A percentile compares a stretch with the other conserved stretches of the same genome.
Conservation (phyloP, 2,329 filamentous ascomycete species). For the Fusarium avenaceum region DNA sequence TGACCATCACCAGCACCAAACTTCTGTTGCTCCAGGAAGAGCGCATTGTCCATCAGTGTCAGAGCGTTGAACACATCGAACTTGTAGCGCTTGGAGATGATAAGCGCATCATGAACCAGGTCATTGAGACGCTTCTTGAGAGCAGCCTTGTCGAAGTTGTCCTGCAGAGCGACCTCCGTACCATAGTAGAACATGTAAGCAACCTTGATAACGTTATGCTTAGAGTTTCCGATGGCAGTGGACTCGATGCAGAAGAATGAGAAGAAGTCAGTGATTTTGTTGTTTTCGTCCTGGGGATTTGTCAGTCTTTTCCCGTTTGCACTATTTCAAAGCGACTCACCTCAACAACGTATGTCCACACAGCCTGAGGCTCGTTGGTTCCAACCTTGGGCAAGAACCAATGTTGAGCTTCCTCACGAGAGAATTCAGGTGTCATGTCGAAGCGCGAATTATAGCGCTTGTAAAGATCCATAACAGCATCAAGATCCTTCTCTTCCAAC, state of each 20-base stretch:
- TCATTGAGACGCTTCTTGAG: constrained; percentile 85
- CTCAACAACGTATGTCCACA: constrained; percentile 95
- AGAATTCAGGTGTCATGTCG: constrained; percentile 86
- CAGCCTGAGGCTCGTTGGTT: constrained; percentile 77
- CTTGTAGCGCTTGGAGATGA: constrained; percentile 83
- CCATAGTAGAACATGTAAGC: constrained; percentile 99
- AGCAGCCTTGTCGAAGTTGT: constrained; percentile 66
- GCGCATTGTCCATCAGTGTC: constrained; percentile 90
- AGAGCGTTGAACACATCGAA: constrained; percentile 99
- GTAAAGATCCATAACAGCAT: constrained; percentile 80
- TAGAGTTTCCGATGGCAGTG: constrained; percentile 85
- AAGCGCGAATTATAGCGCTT: constrained; percentile 83
- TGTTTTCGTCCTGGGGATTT: constrained; percentile 64
- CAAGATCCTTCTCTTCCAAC: constrained; percentile 84
- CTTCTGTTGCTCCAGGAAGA: constrained; percentile 94
- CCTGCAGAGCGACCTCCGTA: constrained; percentile 79
- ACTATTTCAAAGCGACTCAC: constrained; percentile 55
- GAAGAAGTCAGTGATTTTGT: constrained; percentile 95
- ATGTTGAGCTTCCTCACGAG: constrained; percentile 84
- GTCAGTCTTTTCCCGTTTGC: neutral
- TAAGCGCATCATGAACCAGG: constrained; percentile 86
- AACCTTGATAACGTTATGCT: constrained; percentile 84
- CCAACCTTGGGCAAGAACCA: constrained; percentile 82
- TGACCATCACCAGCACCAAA: constrained; percentile 96
- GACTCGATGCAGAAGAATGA: constrained; percentile 97